Percentiles rank a stretch among this genome's conserved stretches.
Conservation (phyloP, 805 yeast species). For the Tetrapisispora namnaoensis region DNA sequence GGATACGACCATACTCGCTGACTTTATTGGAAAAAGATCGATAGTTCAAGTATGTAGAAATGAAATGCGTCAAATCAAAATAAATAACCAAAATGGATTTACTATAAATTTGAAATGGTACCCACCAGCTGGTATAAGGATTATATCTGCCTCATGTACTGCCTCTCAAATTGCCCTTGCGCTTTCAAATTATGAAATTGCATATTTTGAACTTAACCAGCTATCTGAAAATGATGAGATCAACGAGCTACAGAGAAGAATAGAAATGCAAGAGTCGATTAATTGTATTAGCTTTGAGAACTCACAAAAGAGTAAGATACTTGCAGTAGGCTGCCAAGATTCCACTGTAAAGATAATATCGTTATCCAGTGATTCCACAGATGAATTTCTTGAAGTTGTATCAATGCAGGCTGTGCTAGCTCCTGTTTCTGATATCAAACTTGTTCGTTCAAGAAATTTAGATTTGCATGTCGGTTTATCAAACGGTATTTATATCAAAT, state of each 20-base stretch:
- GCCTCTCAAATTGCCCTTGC: conserved; percentile 60
- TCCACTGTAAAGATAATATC: conserved; percentile 60
- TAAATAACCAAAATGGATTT: conserved; percentile 7
- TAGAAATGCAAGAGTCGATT: conserved; percentile 44
- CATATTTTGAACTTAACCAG: conserved; percentile 68
- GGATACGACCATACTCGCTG: conserved; percentile 56
- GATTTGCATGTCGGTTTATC: conserved; percentile 68
- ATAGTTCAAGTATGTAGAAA: conserved; percentile 63
- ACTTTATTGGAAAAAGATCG: conserved; percentile 53
- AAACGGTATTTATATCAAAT: conserved; percentile 71
- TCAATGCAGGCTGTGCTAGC: conserved; percentile 61
- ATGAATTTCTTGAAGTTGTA: conserved; percentile 48
- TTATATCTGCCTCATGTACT: conserved; percentile 53
- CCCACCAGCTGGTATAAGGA: conserved; percentile 67
- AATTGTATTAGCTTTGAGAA: conserved; percentile 42
- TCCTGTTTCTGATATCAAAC: conserved; percentile 32
- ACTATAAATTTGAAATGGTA: conserved; percentile 54
- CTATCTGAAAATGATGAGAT: conserved; percentile 41
- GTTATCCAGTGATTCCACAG: conserved; percentile 35
- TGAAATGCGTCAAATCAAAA: conserved; percentile 54
- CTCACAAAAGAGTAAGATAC: conserved; percentile 38
- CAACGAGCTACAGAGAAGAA: conserved; percentile 57
- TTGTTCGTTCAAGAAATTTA: conserved; percentile 11
- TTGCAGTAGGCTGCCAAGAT: conserved; percentile 67
- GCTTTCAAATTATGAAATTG: conserved; percentile 61